Base-by-base conservation (phyloP, 352 stramenopile genomes). In the Phytophthora pistaciae region DNA sequence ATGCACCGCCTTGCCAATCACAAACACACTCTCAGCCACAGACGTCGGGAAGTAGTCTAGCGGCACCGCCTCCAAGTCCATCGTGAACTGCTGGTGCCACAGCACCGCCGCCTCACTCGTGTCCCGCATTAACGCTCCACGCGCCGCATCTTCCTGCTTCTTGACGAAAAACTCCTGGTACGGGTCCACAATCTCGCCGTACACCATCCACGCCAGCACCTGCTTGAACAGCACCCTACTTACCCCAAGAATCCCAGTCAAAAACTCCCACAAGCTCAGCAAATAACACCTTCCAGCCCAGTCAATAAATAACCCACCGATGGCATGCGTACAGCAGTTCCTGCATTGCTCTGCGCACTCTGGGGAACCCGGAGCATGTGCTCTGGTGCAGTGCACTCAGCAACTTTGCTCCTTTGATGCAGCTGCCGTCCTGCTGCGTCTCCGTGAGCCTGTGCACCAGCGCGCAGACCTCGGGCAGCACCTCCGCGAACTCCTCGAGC, bases 121-220 rank as follows among this genome's bases (percentile, higher is more conserved):
- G 38, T 68, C 50, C 40, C 55, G 8, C 3, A 11, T 16, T 42
- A 29, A 55, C 54, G 11, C 31, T 53, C 20, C 27, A 40, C 29
- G 20, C 18, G 14, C 25, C 21, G 11, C 49, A 33, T 53, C 31
- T 36, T 53, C 48, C 9, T 44, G 31, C 18, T 77, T 79, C 66
- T 84, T 78, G 52, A 96, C 76, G 72, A 96, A 94, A 77, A 96
- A 96, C 57, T 96, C 88, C 25, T 70, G 60, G 53, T 83, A 85
- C 46, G 88, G 88, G 27, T 96, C 88, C 9, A 91, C 64, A 31
- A 93, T 75, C 29, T 92, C 82, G 4, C 84, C 84, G 52, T 91
- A 87, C 9, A 91, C 56, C 78, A 96, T 93, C 87, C 87, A 96
- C 55, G 84, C 75, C n/a, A 94, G 56, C n/a, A 94, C 91, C 42